Evolutionary conservation across 164 flowering plant species (phyloP).

Genomic region (Litsea cubeba): DNA sequence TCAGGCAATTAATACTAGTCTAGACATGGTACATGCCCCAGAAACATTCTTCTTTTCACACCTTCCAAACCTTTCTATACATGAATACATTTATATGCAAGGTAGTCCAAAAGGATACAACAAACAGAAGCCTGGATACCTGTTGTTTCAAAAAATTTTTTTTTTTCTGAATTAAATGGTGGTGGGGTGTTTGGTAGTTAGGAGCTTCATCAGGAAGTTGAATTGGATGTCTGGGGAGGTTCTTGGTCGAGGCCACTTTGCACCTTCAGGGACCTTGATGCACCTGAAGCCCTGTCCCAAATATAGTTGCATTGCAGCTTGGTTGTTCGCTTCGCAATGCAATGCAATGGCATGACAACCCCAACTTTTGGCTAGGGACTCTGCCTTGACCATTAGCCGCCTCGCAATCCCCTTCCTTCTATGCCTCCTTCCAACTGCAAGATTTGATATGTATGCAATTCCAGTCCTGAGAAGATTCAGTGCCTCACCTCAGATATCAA

Average conservation of each 20-base stretch:
- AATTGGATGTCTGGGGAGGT: slow-evolving; percentile 62
- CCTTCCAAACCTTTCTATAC: not conserved
- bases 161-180: not conserved
- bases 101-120: not conserved
- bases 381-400: slow-evolving; percentile 68
- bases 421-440: slow-evolving; percentile 78
- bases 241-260: slow-evolving; percentile 92
- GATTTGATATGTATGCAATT: slow-evolving; percentile 90
- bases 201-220: slow-evolving; percentile 93
- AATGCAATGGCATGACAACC: slow-evolving; percentile 87
- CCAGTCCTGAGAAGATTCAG: slow-evolving; percentile 56
- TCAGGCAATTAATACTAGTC: not conserved
- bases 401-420: slow-evolving; percentile 89
- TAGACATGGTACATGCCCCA: not conserved
- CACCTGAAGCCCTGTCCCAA: slow-evolving; percentile 70
- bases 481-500: not conserved
- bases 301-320: slow-evolving; percentile 67
- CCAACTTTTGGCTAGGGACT: slow-evolving; percentile 73
- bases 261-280: slow-evolving; percentile 77
- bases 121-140: not conserved
- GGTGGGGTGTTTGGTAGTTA: slow-evolving; percentile 22
- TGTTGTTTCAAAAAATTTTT: not conserved
- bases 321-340: slow-evolving; percentile 75
- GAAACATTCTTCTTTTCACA: not conserved
- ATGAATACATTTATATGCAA: not conserved